These are phyloP conservation scores for Eutypella sp. DNA, from an alignment of 2,329 filamentous ascomycete genomes.

Conservation along the genomic window DNA sequence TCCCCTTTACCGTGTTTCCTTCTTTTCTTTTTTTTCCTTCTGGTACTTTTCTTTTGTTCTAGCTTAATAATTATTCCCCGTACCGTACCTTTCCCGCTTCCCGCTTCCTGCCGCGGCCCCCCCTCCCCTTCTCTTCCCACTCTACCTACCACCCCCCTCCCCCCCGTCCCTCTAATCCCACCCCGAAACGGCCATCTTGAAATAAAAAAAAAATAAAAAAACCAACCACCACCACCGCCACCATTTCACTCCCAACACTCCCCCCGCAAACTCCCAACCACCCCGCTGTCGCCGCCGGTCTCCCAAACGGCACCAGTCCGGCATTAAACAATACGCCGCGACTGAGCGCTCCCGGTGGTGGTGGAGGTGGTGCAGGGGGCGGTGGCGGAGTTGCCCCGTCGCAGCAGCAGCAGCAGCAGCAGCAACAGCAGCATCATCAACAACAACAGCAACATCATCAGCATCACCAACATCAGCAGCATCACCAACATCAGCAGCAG, in stretches of 20 bases:
- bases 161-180: too few species aligned
- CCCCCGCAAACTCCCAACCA: conserved; percentile 25
- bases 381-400: conserved; percentile 19
- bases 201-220: too few species aligned
- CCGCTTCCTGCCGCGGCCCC: too few species aligned
- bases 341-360: neutral
- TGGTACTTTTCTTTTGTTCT: too few species aligned
- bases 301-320: conserved; percentile 17
- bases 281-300: conserved; percentile 25
- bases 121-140: conserved; percentile 6
- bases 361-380: neutral
- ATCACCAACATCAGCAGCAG: conserved; percentile 19
- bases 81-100: too few species aligned
- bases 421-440: too few species aligned
- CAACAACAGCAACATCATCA: conserved; percentile 21
- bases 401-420: conserved; percentile 22
- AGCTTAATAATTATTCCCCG: too few species aligned
- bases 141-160: conserved; percentile 7
- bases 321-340: conserved; percentile 14
- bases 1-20: too few species aligned
- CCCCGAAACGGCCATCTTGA: too few species aligned
- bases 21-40: too few species aligned
- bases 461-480: conserved; percentile 21
- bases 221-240: conserved; percentile 18
- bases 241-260: conserved; percentile 28